Evolutionary conservation across 352 stramenopile genomes (phyloP), one percentile per base, ranked within the genome.

Genomic region (Phytophthora citrophthora): DNA sequence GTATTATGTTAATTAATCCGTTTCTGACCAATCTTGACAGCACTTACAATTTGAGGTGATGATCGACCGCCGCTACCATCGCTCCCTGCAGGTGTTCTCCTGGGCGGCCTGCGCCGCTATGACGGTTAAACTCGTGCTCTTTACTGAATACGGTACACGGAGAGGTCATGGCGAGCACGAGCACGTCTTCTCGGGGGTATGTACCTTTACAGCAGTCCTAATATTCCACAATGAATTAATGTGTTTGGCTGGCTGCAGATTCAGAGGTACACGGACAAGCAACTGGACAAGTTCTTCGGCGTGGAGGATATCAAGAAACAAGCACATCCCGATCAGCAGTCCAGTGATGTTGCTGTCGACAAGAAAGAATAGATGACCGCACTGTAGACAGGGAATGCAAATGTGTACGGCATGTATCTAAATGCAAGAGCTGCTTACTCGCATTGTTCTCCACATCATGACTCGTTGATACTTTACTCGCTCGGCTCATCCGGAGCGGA

Each of bases 221-320:
- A 18, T 24, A 44, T 39, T 48, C 12, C 15, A 15, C 31, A 52
- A 52, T 23, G 41, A 31, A 54, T 18, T 11, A 18, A 16, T 5
- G 31, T 61, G n/a, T 39, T 36, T 65, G 47, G 55, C 20, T 56
- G 55, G 26, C 29, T 65, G 12, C 51, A 73, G 68, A 75, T 94
- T 44, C 88, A 96, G 60, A 67, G 73, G 61, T 96, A 84, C 68
- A 84, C 88, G 1, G 84, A 96, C 53, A 78, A 79, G 57, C 90
- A 94, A 44, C 68, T 95, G 45, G 88, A 96, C 76, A 83, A 88
- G 46, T 96, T 96, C 68, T 96, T 96, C 59, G 86, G 88, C 38
- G 88, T 96, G 31, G 79, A 94, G 24, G 72, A 76, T 16, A 86
- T 94, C 44, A 76, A 70, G 16, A 61, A 74, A 58, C 66, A 81